phyloP scores from a whole-genome alignment of 73 alveolate species.

The Paramecium sexaurelia region DNA sequence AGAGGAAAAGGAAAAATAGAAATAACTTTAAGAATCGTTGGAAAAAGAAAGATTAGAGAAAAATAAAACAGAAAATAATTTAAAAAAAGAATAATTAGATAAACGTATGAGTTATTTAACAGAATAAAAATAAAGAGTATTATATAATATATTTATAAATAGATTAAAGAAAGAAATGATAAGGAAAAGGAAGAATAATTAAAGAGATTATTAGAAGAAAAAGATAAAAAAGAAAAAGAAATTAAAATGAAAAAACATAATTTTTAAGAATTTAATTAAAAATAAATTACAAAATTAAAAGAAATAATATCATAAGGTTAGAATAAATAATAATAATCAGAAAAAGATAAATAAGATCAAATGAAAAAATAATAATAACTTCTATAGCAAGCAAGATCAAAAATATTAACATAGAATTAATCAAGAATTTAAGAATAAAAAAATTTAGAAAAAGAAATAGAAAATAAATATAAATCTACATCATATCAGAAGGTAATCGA shows the following conservation, averaged over 20 bases:
- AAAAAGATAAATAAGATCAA: not conserved
- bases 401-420: not conserved
- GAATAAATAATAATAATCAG: not conserved
- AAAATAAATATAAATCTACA: not conserved
- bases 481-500: not conserved
- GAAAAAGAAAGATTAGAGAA: slow-evolving; percentile 10
- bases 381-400: slow-evolving; percentile 42
- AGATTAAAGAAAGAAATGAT: not conserved
- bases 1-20: not conserved
- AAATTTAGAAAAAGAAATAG: not conserved
- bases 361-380: not conserved
- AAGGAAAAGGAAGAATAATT: not conserved
- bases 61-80: not conserved
- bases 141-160: not conserved
- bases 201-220: not conserved
- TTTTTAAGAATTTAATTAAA: slow-evolving; percentile 15
- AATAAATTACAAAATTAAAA: slow-evolving; percentile 16
- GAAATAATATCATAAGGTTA: not conserved
- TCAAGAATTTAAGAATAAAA: slow-evolving; percentile 7
- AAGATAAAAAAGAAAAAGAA: not conserved
- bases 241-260: not conserved
- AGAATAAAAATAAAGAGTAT: not conserved
- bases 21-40: too few species aligned
- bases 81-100: not conserved
- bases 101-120: not conserved